Evolutionary conservation across 257 asterid species (phyloP).

Genomic region (Plantago major): DNA sequence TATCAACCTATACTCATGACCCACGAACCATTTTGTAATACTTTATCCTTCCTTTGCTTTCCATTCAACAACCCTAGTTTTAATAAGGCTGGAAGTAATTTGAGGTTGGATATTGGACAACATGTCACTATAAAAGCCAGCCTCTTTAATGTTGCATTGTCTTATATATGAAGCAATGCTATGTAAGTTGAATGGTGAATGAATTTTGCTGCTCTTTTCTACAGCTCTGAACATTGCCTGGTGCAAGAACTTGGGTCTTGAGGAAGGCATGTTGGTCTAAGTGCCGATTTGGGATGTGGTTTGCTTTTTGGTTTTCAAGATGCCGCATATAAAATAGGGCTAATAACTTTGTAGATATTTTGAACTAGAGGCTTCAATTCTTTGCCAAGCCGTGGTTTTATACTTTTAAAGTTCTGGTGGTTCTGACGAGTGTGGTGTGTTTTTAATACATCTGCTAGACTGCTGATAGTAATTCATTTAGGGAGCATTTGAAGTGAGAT

Average conservation of each 20-base stretch:
- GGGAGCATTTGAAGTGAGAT: slow-evolving; percentile 19
- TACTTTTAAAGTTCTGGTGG: slow-evolving; percentile 24
- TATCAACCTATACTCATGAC: too few species aligned
- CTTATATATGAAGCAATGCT: slow-evolving; percentile 24
- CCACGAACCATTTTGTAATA: too few species aligned
- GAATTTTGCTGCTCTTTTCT: slow-evolving; percentile 67
- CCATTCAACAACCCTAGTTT: too few species aligned
- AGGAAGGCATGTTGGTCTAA: slow-evolving; percentile 44
- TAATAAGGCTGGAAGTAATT: too few species aligned
- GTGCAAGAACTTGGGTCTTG: slow-evolving; percentile 76
- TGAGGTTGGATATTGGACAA: too few species aligned
- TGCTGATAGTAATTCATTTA: slow-evolving; percentile 22
- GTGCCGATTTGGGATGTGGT: slow-evolving; percentile 42
- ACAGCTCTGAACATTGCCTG: slow-evolving; percentile 82
- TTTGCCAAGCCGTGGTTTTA: slow-evolving; percentile 23
- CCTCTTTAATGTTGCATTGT: slow-evolving; percentile 23
- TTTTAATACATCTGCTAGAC: slow-evolving; percentile 19
- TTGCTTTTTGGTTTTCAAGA: slow-evolving; percentile 40
- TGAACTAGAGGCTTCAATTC: slow-evolving; percentile 14
- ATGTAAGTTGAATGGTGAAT: slow-evolving; percentile 43
- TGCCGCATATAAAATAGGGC: slow-evolving; percentile 24
- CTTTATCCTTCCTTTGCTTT: too few species aligned
- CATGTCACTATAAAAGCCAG: background rate
- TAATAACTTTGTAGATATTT: slow-evolving; percentile 22
- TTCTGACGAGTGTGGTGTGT: slow-evolving; percentile 20